Conservation (phyloP, 345 rosid genomes). For the Citrus reticulata region DNA sequence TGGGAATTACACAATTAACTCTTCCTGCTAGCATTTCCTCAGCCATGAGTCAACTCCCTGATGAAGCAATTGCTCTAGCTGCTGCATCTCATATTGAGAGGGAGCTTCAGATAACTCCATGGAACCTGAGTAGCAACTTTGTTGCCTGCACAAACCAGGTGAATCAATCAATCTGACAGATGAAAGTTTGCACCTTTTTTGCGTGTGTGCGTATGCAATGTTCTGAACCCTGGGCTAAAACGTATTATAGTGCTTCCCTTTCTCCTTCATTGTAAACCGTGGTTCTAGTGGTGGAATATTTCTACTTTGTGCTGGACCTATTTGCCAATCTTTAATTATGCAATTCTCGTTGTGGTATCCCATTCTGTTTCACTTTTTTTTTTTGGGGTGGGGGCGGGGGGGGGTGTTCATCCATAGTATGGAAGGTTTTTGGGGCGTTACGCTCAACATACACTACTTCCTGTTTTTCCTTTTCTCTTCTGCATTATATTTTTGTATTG, state of each 20-base stretch:
- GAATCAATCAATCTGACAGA: constrained; percentile 6
- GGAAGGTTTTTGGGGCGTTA: neutral
- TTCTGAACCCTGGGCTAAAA: neutral
- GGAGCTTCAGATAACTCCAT: constrained; percentile 92
- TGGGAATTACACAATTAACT: constrained; percentile 76
- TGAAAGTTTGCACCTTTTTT: neutral
- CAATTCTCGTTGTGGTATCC: too few relatives aligned
- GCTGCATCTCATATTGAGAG: constrained; percentile 97
- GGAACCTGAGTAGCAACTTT: constrained; percentile 94
- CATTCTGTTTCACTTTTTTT: neutral
- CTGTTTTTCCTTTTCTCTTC: neutral
- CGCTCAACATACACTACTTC: neutral
- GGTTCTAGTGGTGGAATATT: neutral
- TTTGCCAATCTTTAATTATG: too few relatives aligned
- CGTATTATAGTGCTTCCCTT: neutral
- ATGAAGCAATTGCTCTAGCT: constrained; percentile 92
- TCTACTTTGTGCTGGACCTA: too few relatives aligned
- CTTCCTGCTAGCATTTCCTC: constrained; percentile 70
- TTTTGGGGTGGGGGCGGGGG: neutral
- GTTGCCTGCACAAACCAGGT: constrained; percentile 96
- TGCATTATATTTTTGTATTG: neutral
- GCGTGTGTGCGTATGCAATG: neutral
- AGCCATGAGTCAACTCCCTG: constrained; percentile 93
- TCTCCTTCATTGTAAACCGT: neutral
- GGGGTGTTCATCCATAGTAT: neutral